These are phyloP conservation scores for Ogataea polymorpha DNA, from an alignment of 805 yeast species.

Conservation along the genomic window DNA sequence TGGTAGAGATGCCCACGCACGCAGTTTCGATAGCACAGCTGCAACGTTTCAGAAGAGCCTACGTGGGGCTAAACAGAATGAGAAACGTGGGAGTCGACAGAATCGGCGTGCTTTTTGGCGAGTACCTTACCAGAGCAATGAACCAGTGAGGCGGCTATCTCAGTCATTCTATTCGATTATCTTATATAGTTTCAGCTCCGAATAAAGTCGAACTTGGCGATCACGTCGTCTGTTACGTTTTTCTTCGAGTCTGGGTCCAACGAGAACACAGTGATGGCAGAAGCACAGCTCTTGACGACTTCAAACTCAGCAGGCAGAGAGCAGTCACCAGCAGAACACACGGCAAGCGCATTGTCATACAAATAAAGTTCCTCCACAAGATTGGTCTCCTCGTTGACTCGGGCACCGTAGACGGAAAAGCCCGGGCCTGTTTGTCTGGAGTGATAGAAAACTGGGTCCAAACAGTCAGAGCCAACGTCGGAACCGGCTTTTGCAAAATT, in stretches of 20 bases:
- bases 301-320: conserved; percentile 43
- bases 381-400: conserved; percentile 41
- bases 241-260: conserved; percentile 42
- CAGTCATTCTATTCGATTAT: neutral
- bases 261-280: conserved; percentile 45
- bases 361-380: conserved; percentile 17
- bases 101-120: conserved; percentile 71
- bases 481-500: conserved; percentile 47
- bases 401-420: conserved; percentile 31
- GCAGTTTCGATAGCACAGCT: conserved; percentile 69
- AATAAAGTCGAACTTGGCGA: conserved; percentile 7
- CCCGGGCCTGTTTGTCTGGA: conserved; percentile 46
- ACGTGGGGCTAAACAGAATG: conserved; percentile 75
- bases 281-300: conserved; percentile 34
- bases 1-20: conserved; percentile 58
- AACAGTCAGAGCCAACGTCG: conserved; percentile 37
- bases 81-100: conserved; percentile 68
- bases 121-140: conserved; percentile 67
- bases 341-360: conserved; percentile 17
- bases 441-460: conserved; percentile 40
- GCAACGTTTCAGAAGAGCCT: conserved; percentile 81
- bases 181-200: conserved; percentile 1
- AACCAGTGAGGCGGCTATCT: conserved; percentile 24
- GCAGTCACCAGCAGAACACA: conserved; percentile 41
- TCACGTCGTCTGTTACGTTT: conserved; percentile 3